These are phyloP conservation scores for Bimuria novae-zelandiae DNA, from an alignment of 2,329 filamentous ascomycete genomes.

Conservation along the genomic window DNA sequence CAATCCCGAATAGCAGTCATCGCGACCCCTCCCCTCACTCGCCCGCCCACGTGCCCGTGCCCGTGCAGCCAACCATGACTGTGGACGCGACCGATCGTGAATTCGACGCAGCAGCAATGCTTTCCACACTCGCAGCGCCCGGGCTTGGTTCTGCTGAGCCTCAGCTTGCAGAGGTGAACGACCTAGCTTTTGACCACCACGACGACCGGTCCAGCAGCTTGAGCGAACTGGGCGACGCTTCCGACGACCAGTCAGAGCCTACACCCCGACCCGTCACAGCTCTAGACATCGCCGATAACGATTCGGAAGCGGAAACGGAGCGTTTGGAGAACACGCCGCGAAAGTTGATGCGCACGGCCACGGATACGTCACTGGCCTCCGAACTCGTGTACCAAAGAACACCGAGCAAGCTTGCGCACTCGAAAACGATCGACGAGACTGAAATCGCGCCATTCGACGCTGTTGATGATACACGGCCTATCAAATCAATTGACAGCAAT, in stretches of 20 bases:
- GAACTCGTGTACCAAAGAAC: constrained; percentile 41
- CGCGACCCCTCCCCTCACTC: constrained; percentile 45
- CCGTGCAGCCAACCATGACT: constrained; percentile 23
- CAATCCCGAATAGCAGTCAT: constrained; percentile 18
- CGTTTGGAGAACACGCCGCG: constrained; percentile 87
- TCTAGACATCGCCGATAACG: constrained; percentile 57
- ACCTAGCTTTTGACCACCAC: constrained; percentile 51
- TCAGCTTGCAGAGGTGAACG: constrained; percentile 15
- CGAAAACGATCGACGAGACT: constrained; percentile 37
- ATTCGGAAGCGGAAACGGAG: constrained; percentile 92
- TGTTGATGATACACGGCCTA: constrained; percentile 17
- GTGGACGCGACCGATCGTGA: constrained; percentile 18
- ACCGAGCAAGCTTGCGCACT: constrained; percentile 45
- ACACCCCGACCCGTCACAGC: constrained; percentile 32
- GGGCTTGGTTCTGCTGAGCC: constrained; percentile 22
- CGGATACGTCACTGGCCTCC: constrained; percentile 40
- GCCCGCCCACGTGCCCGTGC: constrained; percentile 47
- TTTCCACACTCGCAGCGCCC: constrained; percentile 31
- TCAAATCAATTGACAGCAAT: constrained; percentile 17
- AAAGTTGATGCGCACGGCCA: constrained; percentile 53
- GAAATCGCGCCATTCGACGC: constrained; percentile 34
- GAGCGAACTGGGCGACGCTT: constrained; percentile 85
- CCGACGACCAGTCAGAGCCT: constrained; percentile 59
- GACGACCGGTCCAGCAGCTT: constrained; percentile 77
- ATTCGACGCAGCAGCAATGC: constrained; percentile 25